Conservation (phyloP, 2,329 filamentous ascomycete genomes). For the Neurospora crassa region DNA sequence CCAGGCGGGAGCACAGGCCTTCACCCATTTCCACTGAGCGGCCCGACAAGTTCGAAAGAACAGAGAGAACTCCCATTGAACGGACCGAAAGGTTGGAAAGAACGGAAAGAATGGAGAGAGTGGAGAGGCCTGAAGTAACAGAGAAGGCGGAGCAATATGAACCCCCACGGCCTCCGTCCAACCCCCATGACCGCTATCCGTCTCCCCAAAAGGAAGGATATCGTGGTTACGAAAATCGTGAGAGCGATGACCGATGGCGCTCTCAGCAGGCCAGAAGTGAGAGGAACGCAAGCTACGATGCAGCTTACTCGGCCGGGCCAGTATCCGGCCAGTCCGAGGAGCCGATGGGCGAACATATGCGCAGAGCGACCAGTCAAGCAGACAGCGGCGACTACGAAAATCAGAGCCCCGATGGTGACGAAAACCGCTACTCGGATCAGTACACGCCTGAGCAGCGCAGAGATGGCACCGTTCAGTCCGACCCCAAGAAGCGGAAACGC, state of each 20-base stretch:
- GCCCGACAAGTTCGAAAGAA: slow-evolving; percentile 5
- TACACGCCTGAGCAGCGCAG: slow-evolving; percentile 40
- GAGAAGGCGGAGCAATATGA: slow-evolving; percentile 14
- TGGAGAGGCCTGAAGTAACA: slow-evolving; percentile 4
- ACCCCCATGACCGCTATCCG: slow-evolving; percentile 29
- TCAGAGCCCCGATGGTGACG: slow-evolving; percentile 46
- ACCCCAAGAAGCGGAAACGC: slow-evolving; percentile 61
- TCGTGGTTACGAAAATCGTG: slow-evolving; percentile 34
- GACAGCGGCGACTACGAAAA: slow-evolving; percentile 41
- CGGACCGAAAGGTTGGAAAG: slow-evolving; percentile 1
- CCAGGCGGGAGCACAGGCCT: slow-evolving; percentile 26
- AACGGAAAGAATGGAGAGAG: slow-evolving; percentile 2
- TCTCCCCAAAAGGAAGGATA: slow-evolving; percentile 35
- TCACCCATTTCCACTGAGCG: slow-evolving; percentile 9
- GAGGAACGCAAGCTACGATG: slow-evolving; percentile 35
- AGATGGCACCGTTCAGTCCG: slow-evolving; percentile 43
- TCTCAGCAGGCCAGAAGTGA: slow-evolving; percentile 37
- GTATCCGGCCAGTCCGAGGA: slow-evolving; percentile 40
- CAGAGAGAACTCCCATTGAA: neutral
- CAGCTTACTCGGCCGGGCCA: slow-evolving; percentile 35
- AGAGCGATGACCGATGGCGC: slow-evolving; percentile 40
- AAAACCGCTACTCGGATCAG: slow-evolving; percentile 32
- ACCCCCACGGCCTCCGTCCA: slow-evolving; percentile 12
- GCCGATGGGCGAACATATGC: slow-evolving; percentile 34
- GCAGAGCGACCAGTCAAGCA: slow-evolving; percentile 34